phyloP scores from a whole-genome alignment of 148 eudicot genomes.

The Vaccinium myrtillus region DNA sequence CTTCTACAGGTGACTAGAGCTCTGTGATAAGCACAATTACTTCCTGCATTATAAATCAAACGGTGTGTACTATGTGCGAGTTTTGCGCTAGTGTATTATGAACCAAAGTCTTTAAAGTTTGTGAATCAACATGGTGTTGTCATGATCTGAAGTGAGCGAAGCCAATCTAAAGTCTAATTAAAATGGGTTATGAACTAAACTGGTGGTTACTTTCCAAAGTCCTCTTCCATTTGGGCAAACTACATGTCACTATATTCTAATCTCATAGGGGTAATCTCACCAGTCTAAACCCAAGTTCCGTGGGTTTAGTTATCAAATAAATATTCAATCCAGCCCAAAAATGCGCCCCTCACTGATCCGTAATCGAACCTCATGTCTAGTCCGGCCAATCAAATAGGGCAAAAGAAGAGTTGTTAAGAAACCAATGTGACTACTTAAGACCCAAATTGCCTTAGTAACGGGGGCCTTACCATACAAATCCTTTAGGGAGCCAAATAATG shows the following conservation, averaged over 20 bases:
- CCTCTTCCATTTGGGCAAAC: not conserved
- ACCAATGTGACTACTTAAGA: not conserved
- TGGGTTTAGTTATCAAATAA: not conserved
- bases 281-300: not conserved
- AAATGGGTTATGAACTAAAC: not conserved
- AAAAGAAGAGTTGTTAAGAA: not conserved
- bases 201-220: not conserved
- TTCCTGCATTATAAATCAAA: not conserved
- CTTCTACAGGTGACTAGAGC: not conserved
- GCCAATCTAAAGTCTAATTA: not conserved
- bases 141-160: not conserved
- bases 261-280: not conserved
- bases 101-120: not conserved
- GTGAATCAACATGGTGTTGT: not conserved
- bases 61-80: not conserved
- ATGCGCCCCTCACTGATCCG: not conserved
- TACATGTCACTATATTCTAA: not conserved
- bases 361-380: not conserved
- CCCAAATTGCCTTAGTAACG: not conserved
- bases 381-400: not conserved
- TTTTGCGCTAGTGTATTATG: not conserved
- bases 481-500: not conserved
- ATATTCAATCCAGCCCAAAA: not conserved
- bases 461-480: not conserved
- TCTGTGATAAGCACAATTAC: not conserved